Conservation (phyloP, 495 filamentous ascomycete species). For the Neurospora sp. region DNA sequence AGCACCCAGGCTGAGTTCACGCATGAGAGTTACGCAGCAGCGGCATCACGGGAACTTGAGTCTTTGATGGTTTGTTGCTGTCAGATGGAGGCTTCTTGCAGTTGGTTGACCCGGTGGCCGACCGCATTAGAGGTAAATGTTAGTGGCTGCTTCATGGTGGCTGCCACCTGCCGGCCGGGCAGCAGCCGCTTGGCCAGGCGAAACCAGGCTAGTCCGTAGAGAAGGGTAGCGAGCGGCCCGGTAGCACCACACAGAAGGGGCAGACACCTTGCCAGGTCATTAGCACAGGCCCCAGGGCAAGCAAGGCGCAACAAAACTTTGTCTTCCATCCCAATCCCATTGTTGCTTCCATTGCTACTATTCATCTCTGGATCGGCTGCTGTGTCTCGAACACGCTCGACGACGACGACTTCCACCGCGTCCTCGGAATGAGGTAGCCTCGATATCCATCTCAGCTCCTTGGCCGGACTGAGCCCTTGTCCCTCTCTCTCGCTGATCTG, state of each 20-base stretch:
- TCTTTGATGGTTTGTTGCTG: neutral
- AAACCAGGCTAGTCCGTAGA: neutral
- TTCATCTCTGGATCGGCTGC: neutral
- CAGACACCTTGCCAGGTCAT: neutral
- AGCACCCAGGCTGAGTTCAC: neutral
- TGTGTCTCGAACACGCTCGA: slow-evolving; percentile 9
- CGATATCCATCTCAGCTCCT: slow-evolving; percentile 40
- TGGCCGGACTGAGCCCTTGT: slow-evolving; percentile 39
- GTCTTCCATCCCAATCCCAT: neutral
- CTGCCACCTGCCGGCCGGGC: neutral
- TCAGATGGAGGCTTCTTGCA: neutral
- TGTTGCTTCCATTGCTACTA: neutral
- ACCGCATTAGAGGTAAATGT: neutral
- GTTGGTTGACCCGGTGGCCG: neutral
- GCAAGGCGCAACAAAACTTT: neutral
- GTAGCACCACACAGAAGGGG: neutral
- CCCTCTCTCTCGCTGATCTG: neutral
- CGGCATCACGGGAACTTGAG: neutral
- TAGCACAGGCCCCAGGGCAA: neutral
- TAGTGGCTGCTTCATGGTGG: neutral
- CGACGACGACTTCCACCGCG: slow-evolving; percentile 6
- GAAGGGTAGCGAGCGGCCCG: neutral
- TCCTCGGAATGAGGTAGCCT: slow-evolving; percentile 43
- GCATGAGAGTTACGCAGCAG: neutral
- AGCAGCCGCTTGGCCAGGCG: neutral